Conservation (phyloP, 192 early-diverging fungal genomes). For the Funneliformis geosporum region DNA sequence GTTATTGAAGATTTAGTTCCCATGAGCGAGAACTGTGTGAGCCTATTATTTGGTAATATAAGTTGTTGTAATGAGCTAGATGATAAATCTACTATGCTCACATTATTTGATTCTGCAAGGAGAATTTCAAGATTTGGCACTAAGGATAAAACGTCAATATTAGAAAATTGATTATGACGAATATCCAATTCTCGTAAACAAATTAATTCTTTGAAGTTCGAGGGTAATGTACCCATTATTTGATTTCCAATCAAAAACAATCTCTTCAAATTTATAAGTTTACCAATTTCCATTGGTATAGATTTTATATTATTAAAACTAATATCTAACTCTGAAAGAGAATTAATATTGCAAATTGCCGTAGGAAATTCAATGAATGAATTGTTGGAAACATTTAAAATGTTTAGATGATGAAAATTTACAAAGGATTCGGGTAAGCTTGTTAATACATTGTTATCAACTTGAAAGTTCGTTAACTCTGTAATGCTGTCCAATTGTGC, state of each 20-base stretch:
- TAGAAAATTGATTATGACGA: slow-evolving; percentile 77
- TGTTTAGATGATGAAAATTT: slow-evolving; percentile 58
- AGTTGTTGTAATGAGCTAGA: slow-evolving; percentile 57
- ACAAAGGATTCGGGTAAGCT: slow-evolving; percentile 67
- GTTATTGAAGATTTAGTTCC: slow-evolving; percentile 42
- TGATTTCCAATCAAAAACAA: slow-evolving; percentile 78
- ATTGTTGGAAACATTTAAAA: slow-evolving; percentile 81
- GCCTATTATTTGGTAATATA: slow-evolving; percentile 66
- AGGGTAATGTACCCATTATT: slow-evolving; percentile 69
- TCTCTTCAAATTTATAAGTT: slow-evolving; percentile 56
- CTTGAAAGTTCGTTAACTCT: slow-evolving; percentile 61
- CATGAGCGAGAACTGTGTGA: slow-evolving; percentile 65
- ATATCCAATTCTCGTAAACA: slow-evolving; percentile 76
- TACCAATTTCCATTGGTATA: slow-evolving; percentile 72
- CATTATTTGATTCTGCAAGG: slow-evolving; percentile 72
- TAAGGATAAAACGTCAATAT: slow-evolving; percentile 58
- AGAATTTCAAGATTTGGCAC: slow-evolving; percentile 62
- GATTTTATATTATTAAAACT: slow-evolving; percentile 80
- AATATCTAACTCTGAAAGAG: slow-evolving; percentile 72
- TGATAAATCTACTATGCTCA: slow-evolving; percentile 62
- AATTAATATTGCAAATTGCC: slow-evolving; percentile 60
- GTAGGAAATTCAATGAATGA: slow-evolving; percentile 68
- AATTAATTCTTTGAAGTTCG: slow-evolving; percentile 54
- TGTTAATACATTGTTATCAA: slow-evolving; percentile 75
- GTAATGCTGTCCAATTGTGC: slow-evolving; percentile 63